Conservation (phyloP, 2,329 filamentous ascomycete genomes). For the Sporothrix schenckii region DNA sequence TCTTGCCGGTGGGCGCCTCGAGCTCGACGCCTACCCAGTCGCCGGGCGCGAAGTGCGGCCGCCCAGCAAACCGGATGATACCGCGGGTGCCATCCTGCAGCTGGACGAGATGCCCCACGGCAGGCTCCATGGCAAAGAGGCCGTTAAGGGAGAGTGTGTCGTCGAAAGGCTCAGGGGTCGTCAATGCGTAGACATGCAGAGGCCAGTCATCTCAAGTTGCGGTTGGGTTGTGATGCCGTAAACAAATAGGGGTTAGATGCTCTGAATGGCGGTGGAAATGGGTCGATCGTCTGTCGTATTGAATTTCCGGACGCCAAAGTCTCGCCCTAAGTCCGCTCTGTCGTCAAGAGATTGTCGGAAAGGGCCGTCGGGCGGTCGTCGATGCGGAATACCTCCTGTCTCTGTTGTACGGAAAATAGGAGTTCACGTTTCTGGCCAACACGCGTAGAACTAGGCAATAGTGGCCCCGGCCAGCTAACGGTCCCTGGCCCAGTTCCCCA, state of each 20-base stretch:
- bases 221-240: background rate
- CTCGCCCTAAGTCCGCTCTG: background rate
- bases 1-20: slow-evolving; percentile 80
- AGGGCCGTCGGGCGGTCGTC: slow-evolving; percentile 21
- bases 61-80: slow-evolving; percentile 78
- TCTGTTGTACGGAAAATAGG: slow-evolving; percentile 26
- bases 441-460: slow-evolving; percentile 12
- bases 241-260: background rate
- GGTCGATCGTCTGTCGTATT: background rate
- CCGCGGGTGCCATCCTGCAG: slow-evolving; percentile 77
- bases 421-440: slow-evolving; percentile 16
- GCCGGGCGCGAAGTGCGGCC: slow-evolving; percentile 76
- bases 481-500: slow-evolving; percentile 25
- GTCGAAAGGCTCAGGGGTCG: slow-evolving; percentile 17
- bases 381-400: slow-evolving; percentile 14
- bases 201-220: slow-evolving; percentile 27
- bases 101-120: slow-evolving; percentile 73
- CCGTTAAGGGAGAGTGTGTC: too few relatives aligned
- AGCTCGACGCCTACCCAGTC: slow-evolving; percentile 92
- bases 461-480: slow-evolving; percentile 2
- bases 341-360: slow-evolving; percentile 1
- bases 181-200: slow-evolving; percentile 19
- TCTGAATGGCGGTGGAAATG: background rate
- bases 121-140: slow-evolving; percentile 52
- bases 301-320: background rate